Percentiles rank a stretch among this genome's conserved stretches.
These are phyloP conservation scores for Porcisia hertigi DNA, from an alignment of 208 protist genomes.

Conservation along the genomic window DNA sequence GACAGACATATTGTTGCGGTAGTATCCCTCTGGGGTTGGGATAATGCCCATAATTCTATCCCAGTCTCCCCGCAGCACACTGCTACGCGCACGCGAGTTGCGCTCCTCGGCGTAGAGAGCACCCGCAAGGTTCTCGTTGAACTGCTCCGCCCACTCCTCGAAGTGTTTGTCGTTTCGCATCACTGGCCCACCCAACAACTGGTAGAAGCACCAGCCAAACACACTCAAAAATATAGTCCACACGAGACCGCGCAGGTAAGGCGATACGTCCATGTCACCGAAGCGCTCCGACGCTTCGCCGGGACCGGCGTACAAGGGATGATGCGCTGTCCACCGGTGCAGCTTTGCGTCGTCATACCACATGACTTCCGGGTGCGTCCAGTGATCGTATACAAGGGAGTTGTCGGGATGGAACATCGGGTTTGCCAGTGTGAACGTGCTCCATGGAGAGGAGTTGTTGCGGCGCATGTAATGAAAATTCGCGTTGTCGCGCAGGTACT, in stretches of 20 bases:
- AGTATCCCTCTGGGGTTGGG: conserved; percentile 39
- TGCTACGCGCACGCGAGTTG: conserved; percentile 60
- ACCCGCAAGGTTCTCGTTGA: conserved; percentile 68
- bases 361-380: conserved; percentile 90
- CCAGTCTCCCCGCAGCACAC: conserved; percentile 76
- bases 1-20: conserved; percentile 49
- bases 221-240: conserved; percentile 34
- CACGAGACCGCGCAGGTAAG: conserved; percentile 57
- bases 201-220: conserved; percentile 52
- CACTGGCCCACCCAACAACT: conserved; percentile 46
- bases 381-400: conserved; percentile 91
- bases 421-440: conserved; percentile 82
- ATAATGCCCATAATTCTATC: conserved; percentile 73
- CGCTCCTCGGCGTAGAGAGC: conserved; percentile 83
- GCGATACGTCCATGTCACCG: conserved; percentile 83
- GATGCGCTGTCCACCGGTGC: conserved; percentile 83
- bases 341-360: conserved; percentile 93
- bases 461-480: conserved; percentile 82
- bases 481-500: conserved; percentile 89
- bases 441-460: conserved; percentile 84
- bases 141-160: conserved; percentile 64
- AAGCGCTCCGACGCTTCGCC: conserved; percentile 85
- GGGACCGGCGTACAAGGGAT: conserved; percentile 79
- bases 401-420: conserved; percentile 90
- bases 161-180: conserved; percentile 62